Conservation (phyloP, 495 filamentous ascomycete genomes). For the Collariella sp. region DNA sequence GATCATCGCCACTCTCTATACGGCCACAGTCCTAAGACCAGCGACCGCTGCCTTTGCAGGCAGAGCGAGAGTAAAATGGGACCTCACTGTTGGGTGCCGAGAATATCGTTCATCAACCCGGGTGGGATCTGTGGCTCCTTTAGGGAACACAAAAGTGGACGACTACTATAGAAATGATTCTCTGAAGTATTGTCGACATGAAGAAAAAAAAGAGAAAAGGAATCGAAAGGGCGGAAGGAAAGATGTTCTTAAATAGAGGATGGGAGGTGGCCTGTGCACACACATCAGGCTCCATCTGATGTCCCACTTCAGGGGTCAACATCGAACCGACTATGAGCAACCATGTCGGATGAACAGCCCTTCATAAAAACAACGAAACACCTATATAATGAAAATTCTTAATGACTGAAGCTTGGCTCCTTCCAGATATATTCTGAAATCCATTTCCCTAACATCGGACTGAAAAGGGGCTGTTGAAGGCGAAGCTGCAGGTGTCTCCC, state of each 20-base stretch:
- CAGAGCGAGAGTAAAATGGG: conserved; percentile 42
- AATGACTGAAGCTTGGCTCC: too few species aligned
- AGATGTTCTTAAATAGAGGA: not conserved
- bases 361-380: too few species aligned
- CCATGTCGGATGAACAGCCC: too few species aligned
- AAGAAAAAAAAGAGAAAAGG: conserved; percentile 14
- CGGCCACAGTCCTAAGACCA: conserved; percentile 26
- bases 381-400: too few species aligned
- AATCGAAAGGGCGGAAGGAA: not conserved
- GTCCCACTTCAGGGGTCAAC: too few species aligned
- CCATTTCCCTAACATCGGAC: too few species aligned
- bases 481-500: conserved; percentile 1
- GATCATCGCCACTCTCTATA: conserved; percentile 59
- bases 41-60: conserved; percentile 42
- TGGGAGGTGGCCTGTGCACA: conserved; percentile 6
- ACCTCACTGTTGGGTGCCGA: conserved; percentile 53
- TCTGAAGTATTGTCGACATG: conserved; percentile 59
- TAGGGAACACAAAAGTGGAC: conserved; percentile 71
- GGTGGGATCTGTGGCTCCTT: conserved; percentile 56
- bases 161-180: conserved; percentile 90
- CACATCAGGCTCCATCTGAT: too few species aligned
- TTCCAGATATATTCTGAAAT: too few species aligned
- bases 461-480: not conserved
- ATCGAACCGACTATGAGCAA: too few species aligned
- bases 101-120: conserved; percentile 55